Conservation (phyloP, 2,329 filamentous ascomycete genomes). For the Fusarium musae region DNA sequence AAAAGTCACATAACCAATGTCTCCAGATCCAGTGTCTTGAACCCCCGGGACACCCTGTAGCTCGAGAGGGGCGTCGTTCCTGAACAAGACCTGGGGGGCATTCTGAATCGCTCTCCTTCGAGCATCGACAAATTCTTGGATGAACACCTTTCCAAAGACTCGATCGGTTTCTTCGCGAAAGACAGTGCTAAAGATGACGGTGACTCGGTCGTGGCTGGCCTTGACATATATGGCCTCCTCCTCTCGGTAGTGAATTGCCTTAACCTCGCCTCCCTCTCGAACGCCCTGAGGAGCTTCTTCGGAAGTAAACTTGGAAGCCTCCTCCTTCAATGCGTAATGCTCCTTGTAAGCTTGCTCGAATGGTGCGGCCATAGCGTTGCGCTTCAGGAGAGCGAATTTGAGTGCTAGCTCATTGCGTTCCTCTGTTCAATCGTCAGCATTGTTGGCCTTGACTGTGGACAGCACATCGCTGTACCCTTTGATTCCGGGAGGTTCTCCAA, state of each 20-base stretch:
- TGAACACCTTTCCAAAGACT: constrained; percentile 97
- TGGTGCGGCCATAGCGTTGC: constrained; percentile 98
- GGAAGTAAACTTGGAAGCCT: constrained; percentile 90
- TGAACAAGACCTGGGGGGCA: constrained; percentile 95
- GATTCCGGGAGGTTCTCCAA: constrained; percentile 85
- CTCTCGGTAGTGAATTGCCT: constrained; percentile 97
- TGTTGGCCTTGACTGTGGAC: background rate
- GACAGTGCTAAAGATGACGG: constrained; percentile 98
- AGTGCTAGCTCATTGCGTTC: constrained; percentile 86
- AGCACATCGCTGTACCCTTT: constrained; percentile 65
- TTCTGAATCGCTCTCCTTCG: constrained; percentile 96
- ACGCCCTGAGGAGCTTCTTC: constrained; percentile 94
- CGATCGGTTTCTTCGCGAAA: constrained; percentile 98
- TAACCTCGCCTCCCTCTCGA: constrained; percentile 88
- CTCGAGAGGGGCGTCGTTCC: constrained; percentile 93
- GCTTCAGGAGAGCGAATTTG: constrained; percentile 91
- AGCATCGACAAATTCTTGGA: constrained; percentile 98
- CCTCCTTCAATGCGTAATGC: constrained; percentile 85
- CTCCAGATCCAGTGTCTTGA: constrained; percentile 77
- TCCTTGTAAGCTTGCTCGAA: constrained; percentile 98
- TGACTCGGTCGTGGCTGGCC: constrained; percentile 95
- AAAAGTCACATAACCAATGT: constrained; percentile 98
- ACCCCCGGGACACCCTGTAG: constrained; percentile 89
- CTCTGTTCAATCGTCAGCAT: constrained; percentile 61
- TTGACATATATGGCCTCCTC: constrained; percentile 99